Evolutionary conservation across 305 asterid genomes (phyloP).

Genomic region (Caryopteris hybrid): DNA sequence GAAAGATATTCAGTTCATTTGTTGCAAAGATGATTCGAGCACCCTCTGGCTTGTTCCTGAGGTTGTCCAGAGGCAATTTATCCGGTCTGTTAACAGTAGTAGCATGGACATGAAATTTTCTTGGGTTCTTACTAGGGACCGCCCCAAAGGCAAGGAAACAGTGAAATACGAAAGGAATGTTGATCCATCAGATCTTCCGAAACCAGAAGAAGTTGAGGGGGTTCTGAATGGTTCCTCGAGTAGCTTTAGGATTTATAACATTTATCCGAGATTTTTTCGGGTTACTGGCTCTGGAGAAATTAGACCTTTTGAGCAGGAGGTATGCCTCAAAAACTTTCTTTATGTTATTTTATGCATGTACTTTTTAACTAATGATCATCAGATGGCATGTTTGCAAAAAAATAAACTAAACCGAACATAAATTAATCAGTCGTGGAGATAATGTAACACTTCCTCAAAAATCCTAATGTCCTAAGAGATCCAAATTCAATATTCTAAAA

Average conservation of each 20-base stretch:
- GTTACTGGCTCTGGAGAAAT: conserved; percentile 98
- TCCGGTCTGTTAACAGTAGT: conserved; percentile 42
- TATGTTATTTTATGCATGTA: background rate
- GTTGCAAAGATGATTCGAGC: conserved; percentile 90
- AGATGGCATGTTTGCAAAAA: background rate
- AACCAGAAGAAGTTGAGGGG: conserved; percentile 57
- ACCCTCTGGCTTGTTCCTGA: conserved; percentile 83
- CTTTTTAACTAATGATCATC: background rate
- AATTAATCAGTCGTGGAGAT: no score
- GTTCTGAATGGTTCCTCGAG: conserved; percentile 73
- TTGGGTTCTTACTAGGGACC: conserved; percentile 87
- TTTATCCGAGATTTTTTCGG: conserved; percentile 80
- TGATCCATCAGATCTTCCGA: conserved; percentile 63
- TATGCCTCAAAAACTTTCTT: conserved; percentile 25
- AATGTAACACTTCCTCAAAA: no score
- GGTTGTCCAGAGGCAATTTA: conserved; percentile 65
- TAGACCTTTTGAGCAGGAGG: conserved; percentile 81
- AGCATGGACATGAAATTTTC: conserved; percentile 66
- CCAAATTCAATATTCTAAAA: no score
- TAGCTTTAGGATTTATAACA: conserved; percentile 62
- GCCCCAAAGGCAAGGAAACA: conserved; percentile 91
- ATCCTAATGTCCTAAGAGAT: no score
- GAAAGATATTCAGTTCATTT: conserved; percentile 83
- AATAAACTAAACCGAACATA: no score
- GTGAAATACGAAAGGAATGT: conserved; percentile 75